Percentiles rank a stretch among this genome's conserved stretches.
Evolutionary conservation across 192 early-diverging fungal species (phyloP).

Genomic region (Chytriomyces hyalinus): DNA sequence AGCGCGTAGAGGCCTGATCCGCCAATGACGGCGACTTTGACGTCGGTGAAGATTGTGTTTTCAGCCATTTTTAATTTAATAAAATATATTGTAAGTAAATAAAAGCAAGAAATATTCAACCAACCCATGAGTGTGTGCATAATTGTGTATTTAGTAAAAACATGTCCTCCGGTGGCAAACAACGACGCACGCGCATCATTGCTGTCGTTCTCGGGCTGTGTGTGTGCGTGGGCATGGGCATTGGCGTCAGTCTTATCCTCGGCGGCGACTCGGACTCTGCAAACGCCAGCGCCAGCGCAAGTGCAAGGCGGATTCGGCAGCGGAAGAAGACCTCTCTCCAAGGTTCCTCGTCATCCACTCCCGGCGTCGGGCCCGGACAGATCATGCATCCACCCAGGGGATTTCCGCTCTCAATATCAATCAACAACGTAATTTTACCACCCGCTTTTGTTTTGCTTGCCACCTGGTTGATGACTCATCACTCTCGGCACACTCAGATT

Average conservation of each 20-base stretch:
- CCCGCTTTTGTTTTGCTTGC: neutral
- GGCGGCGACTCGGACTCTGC: neutral
- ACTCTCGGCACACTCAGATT: conserved; percentile 51
- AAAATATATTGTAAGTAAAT: no score
- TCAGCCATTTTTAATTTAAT: no score
- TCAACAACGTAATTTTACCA: neutral
- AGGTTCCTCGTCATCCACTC: neutral
- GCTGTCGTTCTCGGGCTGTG: no score
- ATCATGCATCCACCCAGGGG: neutral
- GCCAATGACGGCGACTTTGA: conserved; percentile 83
- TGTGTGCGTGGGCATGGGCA: neutral
- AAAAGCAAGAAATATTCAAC: no score
- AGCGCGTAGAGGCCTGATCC: conserved; percentile 74
- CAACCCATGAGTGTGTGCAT: no score
- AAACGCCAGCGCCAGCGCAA: neutral
- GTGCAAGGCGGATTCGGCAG: neutral
- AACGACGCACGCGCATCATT: no score
- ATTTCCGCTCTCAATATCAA: neutral
- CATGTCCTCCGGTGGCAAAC: no score
- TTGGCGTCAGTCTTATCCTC: neutral
- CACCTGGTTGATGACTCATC: neutral
- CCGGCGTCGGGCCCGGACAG: neutral
- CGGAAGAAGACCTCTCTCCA: neutral
- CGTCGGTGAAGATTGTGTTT: neutral
- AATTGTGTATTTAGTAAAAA: no score